These are phyloP conservation scores for Cephaloascus fragrans DNA, from an alignment of 805 yeast species.

Conservation along the genomic window DNA sequence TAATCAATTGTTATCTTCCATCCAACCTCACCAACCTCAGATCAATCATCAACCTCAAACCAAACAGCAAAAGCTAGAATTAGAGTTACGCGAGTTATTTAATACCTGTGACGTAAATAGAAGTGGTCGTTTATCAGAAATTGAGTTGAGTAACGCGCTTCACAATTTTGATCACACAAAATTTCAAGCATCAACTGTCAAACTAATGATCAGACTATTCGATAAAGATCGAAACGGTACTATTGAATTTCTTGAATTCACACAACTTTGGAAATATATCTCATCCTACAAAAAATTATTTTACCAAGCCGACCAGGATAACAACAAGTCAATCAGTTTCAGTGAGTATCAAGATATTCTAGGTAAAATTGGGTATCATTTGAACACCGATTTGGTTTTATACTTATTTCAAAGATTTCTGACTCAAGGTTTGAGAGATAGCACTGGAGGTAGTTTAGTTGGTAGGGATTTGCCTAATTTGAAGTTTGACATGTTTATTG, in stretches of 20 bases:
- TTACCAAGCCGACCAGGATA: slow-evolving; percentile 49
- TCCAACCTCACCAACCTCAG: slow-evolving; percentile 1
- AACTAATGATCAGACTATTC: slow-evolving; percentile 54
- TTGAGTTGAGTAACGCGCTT: slow-evolving; percentile 49
- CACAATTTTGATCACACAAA: slow-evolving; percentile 55
- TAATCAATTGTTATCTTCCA: slow-evolving; percentile 1
- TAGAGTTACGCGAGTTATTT: slow-evolving; percentile 38
- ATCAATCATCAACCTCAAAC: slow-evolving; percentile 8
- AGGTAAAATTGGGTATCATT: slow-evolving; percentile 55
- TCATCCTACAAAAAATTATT: slow-evolving; percentile 59
- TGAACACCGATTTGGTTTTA: slow-evolving; percentile 46
- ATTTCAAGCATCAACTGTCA: slow-evolving; percentile 51
- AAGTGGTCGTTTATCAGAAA: slow-evolving; percentile 44
- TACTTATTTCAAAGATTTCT: slow-evolving; percentile 51
- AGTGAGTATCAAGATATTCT: slow-evolving; percentile 56
- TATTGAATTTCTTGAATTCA: slow-evolving; percentile 50
- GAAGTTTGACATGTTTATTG: slow-evolving; percentile 77
- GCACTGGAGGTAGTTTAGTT: too few species aligned
- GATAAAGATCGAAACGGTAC: slow-evolving; percentile 37
- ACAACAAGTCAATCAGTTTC: slow-evolving; percentile 49
- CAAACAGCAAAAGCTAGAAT: slow-evolving; percentile 32
- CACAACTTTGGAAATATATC: slow-evolving; percentile 58
- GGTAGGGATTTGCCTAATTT: slow-evolving; percentile 26
- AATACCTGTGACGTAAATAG: slow-evolving; percentile 45
- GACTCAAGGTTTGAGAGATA: slow-evolving; percentile 20